A percentile compares a stretch with the other conserved stretches of the same genome.
Conservation (phyloP, 768 basidiomycete species). For the Lactarius indigo region DNA sequence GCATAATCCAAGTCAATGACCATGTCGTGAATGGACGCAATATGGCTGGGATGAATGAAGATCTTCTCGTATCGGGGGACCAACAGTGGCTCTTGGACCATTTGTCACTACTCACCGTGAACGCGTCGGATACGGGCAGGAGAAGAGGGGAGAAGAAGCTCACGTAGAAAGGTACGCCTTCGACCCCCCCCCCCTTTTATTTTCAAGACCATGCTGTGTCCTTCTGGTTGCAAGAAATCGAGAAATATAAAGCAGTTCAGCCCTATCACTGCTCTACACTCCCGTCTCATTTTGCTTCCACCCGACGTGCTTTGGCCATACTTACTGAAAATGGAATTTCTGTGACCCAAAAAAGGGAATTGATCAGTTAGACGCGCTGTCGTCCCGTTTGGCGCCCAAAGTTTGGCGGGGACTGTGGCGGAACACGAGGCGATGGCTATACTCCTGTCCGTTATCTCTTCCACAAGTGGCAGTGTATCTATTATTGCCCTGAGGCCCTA, state of each 20-base stretch:
- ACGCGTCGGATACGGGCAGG: neutral
- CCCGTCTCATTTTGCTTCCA: neutral
- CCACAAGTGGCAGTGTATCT: neutral
- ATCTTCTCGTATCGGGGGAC: neutral
- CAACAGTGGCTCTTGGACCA: neutral
- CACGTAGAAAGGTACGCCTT: neutral
- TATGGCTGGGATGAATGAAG: neutral
- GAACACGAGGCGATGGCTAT: constrained; percentile 14
- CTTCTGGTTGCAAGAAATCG: neutral
- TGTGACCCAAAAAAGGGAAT: neutral
- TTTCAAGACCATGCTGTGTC: neutral
- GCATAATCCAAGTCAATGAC: constrained; percentile 1
- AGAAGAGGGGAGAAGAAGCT: neutral
- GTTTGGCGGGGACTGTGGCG: neutral
- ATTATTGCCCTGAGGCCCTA: neutral
- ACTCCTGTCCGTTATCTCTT: neutral
- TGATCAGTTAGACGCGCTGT: neutral
- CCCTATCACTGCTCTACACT: neutral
- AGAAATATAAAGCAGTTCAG: neutral
- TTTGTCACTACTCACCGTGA: neutral
- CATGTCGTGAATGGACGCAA: neutral
- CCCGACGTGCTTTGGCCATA: neutral
- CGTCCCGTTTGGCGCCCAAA: neutral
- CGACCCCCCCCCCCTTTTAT: constrained; percentile 2
- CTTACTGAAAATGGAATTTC: neutral